Percentiles rank a stretch among this genome's conserved stretches.
Evolutionary conservation across 768 basidiomycete genomes (phyloP).

Genomic region (Pisolithus microcarpus): DNA sequence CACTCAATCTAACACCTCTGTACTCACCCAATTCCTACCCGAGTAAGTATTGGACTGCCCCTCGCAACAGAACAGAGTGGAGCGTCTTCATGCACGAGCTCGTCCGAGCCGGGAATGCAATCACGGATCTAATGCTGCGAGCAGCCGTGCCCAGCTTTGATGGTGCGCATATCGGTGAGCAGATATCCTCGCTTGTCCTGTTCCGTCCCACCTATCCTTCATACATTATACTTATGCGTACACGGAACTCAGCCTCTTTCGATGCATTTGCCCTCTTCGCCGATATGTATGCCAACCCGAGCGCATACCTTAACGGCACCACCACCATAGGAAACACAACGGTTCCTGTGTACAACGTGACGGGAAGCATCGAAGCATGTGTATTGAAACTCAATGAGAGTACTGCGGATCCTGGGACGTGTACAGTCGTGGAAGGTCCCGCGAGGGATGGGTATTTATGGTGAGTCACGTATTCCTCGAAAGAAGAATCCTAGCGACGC

Average conservation of each 20-base stretch:
- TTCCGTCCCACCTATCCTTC: background rate
- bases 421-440: constrained; percentile 29
- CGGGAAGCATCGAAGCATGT: constrained; percentile 44
- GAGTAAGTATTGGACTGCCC: constrained; percentile 42
- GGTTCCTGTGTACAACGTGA: constrained; percentile 48
- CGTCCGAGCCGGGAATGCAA: constrained; percentile 42
- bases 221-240: background rate
- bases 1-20: constrained; percentile 41
- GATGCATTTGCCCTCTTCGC: constrained; percentile 55
- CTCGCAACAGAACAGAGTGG: constrained; percentile 53
- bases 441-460: constrained; percentile 54
- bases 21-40: constrained; percentile 44
- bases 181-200: background rate
- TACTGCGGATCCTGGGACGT: constrained; percentile 22
- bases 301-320: constrained; percentile 54
- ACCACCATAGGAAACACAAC: background rate
- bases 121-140: constrained; percentile 45
- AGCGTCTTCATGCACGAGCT: constrained; percentile 49
- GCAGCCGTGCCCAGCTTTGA: constrained; percentile 40
- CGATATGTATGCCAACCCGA: constrained; percentile 49
- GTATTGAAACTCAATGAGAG: constrained; percentile 25
- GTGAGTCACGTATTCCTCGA: constrained; percentile 26
- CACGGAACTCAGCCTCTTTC: constrained; percentile 39
- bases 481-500: background rate
- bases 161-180: constrained; percentile 52